Base-by-base conservation (phyloP, 768 basidiomycete species). In the Stropharia rugosoannulata region DNA sequence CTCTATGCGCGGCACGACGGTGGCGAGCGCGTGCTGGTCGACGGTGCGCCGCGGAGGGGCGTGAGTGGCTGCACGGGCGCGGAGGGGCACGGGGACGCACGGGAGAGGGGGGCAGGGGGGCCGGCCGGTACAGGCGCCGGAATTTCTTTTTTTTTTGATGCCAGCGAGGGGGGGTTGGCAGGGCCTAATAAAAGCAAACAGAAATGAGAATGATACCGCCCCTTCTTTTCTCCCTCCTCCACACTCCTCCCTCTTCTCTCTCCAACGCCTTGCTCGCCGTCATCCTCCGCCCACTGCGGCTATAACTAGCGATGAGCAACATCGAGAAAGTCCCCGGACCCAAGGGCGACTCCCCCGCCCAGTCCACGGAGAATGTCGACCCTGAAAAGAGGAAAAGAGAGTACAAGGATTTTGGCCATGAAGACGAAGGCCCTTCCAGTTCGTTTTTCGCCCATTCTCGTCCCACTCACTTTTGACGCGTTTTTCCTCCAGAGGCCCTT, bases 361-460 rank as follows among this genome's bases (percentile, higher is more conserved):
- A 56, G 64, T 55, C 67, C 35, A 39, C 56, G 49, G 60, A 62
- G n/a, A 55, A 67, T 37, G 59, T 59, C 39, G 70, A 69, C 61
- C 70, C 68, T n/a, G 73, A 71, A 68, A 76, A 78, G 68, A 86
- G 73, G 69, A 89, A 90, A 77, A 81, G 90, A 75, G 88, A 90
- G 76, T 93, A 93, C 78, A 93, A 89, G 79, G 91, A 92, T 41
- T 89, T 92, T 55, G 83, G 81, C 56, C 86, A 93, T 66, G 89
- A 90, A 2, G 75, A 85, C 47, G 79, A 84, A 50, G 82, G 83
- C 62, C 73, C 86, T 41, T 81, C 85, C 54, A 87, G 90, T 91
- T 67, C 47, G 89, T 79, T 18, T 68, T 54, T 27, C 47, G 49
- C 29, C 18, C 22, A 56, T 54, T 51, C 10, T 61, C 54, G 55